These are phyloP conservation scores for Acanthamoeba lenticulata DNA, from an alignment of 208 protist species.

Conservation along the genomic window DNA sequence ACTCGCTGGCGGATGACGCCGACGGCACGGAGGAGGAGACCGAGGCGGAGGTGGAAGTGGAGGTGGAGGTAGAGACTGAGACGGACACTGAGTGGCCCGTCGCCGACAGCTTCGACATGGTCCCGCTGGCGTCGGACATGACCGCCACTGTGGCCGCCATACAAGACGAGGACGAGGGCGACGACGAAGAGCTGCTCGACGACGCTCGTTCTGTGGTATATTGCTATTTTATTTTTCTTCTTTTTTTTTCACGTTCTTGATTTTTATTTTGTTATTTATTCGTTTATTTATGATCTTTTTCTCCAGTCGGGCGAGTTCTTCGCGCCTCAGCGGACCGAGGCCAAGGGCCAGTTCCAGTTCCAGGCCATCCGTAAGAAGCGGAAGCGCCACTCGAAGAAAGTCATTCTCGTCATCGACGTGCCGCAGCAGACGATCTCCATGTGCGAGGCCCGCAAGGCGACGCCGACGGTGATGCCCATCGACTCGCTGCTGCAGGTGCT, in stretches of 20 bases:
- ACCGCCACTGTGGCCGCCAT: no score
- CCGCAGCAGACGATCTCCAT: constrained; percentile 19
- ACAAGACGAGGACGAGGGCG: not conserved
- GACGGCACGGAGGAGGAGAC: not conserved
- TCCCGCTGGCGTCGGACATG: no score
- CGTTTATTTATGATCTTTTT: not conserved
- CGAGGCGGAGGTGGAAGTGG: no score
- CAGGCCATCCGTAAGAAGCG: constrained; percentile 41
- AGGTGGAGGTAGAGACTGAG: not conserved
- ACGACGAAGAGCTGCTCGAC: not conserved
- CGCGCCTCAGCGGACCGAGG: not conserved
- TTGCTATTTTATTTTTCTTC: no score
- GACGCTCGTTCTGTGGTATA: not conserved
- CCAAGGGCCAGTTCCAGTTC: not conserved
- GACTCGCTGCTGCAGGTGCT: not conserved
- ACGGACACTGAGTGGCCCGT: not conserved
- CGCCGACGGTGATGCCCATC: not conserved
- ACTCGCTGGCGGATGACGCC: not conserved
- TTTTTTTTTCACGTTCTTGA: not conserved
- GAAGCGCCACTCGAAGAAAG: constrained; percentile 39
- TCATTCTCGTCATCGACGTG: constrained; percentile 5
- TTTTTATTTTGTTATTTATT: not conserved
- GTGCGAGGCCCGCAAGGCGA: not conserved
- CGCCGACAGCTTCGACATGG: not conserved
- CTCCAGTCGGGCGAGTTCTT: not conserved